These are phyloP conservation scores for Fraxinus anomala DNA, from an alignment of 257 asterid species.

Conservation along the genomic window DNA sequence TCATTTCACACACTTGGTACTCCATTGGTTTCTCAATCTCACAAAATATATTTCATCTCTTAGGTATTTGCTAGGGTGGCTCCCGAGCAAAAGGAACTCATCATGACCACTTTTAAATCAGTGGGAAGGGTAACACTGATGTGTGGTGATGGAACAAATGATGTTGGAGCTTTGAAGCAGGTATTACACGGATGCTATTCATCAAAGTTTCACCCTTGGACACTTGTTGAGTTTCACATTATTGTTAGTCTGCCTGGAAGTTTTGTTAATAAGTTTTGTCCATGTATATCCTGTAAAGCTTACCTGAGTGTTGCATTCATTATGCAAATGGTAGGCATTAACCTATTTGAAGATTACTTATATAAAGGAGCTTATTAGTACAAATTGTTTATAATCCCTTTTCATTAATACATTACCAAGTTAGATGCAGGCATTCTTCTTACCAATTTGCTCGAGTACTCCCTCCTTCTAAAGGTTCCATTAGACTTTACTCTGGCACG, in stretches of 20 bases:
- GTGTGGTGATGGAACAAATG: constrained; percentile 99
- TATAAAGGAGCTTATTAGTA: not conserved
- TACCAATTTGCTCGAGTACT: not conserved
- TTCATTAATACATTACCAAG: not conserved
- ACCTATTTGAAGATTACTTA: not conserved
- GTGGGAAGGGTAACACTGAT: constrained; percentile 94
- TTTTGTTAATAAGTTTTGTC: constrained; percentile 9
- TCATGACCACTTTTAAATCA: constrained; percentile 85
- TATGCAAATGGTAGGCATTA: constrained; percentile 1
- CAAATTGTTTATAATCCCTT: not conserved
- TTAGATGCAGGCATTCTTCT: not conserved
- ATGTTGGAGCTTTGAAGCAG: constrained; percentile 99
- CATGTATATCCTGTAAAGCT: not conserved
- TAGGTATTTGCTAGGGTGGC: constrained; percentile 99
- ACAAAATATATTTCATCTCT: constrained; percentile 20
- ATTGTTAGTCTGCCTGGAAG: not conserved
- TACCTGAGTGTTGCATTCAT: not conserved
- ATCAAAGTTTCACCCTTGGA: not conserved
- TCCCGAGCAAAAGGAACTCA: constrained; percentile 98
- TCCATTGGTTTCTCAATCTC: constrained; percentile 9
- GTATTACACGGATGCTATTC: constrained; percentile 34
- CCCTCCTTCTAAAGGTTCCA: not conserved
- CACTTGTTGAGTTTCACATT: not conserved
- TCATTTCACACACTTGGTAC: not conserved
- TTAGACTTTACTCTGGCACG: not conserved